These are phyloP conservation scores for Fusarium acutatum DNA, from an alignment of 2,329 filamentous ascomycete species.

Conservation along the genomic window DNA sequence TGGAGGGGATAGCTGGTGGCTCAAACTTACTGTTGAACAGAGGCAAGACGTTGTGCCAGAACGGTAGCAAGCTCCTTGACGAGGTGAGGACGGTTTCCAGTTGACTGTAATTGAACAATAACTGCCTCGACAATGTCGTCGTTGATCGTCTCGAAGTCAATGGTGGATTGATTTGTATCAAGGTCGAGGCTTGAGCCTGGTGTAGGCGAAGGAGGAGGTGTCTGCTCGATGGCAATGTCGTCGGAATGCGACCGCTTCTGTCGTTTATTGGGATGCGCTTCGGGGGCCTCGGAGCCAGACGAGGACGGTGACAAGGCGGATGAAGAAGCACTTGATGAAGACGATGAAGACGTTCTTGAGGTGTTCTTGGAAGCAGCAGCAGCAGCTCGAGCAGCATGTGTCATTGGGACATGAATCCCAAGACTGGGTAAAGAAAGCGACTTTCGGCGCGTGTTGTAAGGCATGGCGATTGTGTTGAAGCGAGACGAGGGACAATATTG, in stretches of 20 bases:
- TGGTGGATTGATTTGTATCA: constrained; percentile 41
- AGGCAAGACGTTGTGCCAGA: constrained; percentile 77
- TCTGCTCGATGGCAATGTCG: constrained; percentile 81
- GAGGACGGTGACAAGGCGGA: constrained; percentile 45
- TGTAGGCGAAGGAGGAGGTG: constrained; percentile 63
- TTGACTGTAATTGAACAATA: constrained; percentile 86
- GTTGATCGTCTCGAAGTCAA: constrained; percentile 82
- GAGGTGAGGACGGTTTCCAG: constrained; percentile 89
- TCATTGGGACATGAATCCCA: constrained; percentile 85
- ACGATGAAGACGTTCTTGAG: constrained; percentile 43
- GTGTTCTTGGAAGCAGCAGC: constrained; percentile 55
- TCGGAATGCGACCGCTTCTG: constrained; percentile 84
- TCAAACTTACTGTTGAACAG: constrained; percentile 86
- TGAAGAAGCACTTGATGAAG: constrained; percentile 42
- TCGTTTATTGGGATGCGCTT: constrained; percentile 66
- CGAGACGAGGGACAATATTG: constrained; percentile 4
- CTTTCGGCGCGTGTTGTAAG: constrained; percentile 97
- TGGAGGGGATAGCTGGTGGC: constrained; percentile 15
- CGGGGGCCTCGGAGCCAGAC: constrained; percentile 43
- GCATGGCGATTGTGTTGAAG: constrained; percentile 63
- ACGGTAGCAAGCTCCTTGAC: constrained; percentile 92
- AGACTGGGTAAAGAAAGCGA: constrained; percentile 91
- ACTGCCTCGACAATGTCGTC: constrained; percentile 96
- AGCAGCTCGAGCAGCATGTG: constrained; percentile 66
- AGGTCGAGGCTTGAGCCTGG: constrained; percentile 42